Conservation (phyloP, 169 alveolate species). For the Plasmodium fragile region DNA sequence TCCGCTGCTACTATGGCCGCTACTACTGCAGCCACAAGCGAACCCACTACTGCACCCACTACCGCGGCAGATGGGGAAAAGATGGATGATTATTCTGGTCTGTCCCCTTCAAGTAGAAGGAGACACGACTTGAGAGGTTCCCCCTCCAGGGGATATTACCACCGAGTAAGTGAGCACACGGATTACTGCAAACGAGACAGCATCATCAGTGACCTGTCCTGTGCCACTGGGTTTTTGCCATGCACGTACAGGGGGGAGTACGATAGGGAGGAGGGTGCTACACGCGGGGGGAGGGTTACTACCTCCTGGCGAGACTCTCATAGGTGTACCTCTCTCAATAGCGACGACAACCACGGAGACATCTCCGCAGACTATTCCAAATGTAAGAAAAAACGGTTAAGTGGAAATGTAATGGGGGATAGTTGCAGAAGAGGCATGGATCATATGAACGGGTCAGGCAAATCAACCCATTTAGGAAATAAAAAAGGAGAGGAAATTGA, state of each 20-base stretch:
- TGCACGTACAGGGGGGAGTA: neutral
- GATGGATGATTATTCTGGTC: neutral
- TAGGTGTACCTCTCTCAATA: neutral
- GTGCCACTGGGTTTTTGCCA: neutral
- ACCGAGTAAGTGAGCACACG: slow-evolving; percentile 16
- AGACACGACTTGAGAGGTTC: neutral
- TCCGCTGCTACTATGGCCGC: neutral
- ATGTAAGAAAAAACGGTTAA: neutral
- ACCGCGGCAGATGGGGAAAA: neutral
- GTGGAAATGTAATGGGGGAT: neutral
- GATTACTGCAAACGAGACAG: slow-evolving; percentile 21
- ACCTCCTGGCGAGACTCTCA: neutral
- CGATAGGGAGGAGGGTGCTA: neutral
- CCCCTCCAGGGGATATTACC: neutral
- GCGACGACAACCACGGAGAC: neutral
- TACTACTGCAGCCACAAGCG: neutral
- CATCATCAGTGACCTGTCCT: neutral
- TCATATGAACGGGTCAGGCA: neutral
- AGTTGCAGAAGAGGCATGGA: neutral
- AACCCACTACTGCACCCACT: neutral
- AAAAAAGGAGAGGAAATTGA: neutral
- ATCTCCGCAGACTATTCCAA: neutral
- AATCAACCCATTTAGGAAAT: neutral
- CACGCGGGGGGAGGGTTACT: neutral
- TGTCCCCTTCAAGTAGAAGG: neutral